Evolutionary conservation across 163 green algal genomes (phyloP), one percentile per base, ranked within the genome.

Genomic region (Scenedesmus sp.): DNA sequence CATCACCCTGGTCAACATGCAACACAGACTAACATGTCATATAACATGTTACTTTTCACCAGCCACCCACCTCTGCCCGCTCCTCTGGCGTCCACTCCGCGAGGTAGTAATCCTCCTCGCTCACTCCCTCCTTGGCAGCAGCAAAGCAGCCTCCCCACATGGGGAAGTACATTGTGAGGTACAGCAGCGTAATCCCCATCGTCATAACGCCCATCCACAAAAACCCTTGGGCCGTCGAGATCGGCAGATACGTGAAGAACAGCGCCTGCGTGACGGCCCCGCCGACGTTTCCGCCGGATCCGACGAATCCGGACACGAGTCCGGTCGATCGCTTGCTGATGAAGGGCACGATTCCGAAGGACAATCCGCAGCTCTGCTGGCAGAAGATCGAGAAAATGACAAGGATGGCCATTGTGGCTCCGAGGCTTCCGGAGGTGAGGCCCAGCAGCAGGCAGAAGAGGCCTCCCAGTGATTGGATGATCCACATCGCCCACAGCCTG

Each of bases 321-420:
- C 98, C 98, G 74, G 98, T 96, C 4, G 97, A 95, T 7, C 98
- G 95, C 34, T 96, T 95, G 46, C 97, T 99, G 2, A 99, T 92
- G 90, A 99, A 99, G 20, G 98, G 98, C 54, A 98, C 96, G 20
- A 99, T 93, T 83, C 97, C 97, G 92, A 97, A 99, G 26, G 95
- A 88, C 34, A 93, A 23, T 26, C 97, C 97, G 73, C 96, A 97
- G 23, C 95, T 91, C 60, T 95, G 93, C 92, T 99, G 97, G 56
- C 96, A 96, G 89, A 96, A 97, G 92, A 97, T 95, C 79, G 94
- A 97, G 95, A 99, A 99, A 67, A 98, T 88, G 76, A 99, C 88
- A 91, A 98, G 96, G 73, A 97, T 92, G 55, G 93, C 90, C 16
- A 98, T 97, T 52, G 96, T 98, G 18, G 66, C 92, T 1, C 77